Percentiles rank a stretch among this genome's conserved stretches.
Evolutionary conservation across 1,139 yeast species (phyloP).

Genomic region (Nakaseomyces bracarensis): DNA sequence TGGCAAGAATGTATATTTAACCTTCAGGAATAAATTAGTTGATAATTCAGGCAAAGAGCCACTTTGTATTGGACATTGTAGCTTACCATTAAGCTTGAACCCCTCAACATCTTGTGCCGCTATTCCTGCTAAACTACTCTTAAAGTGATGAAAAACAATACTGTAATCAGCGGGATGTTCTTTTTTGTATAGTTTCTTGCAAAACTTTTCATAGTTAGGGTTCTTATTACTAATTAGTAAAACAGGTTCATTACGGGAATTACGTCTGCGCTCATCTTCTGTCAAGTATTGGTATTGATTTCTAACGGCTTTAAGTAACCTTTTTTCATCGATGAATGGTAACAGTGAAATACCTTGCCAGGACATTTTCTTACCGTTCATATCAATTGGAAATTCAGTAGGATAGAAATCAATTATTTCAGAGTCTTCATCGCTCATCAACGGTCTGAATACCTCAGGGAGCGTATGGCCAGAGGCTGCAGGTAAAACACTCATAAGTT

Average conservation of each 20-base stretch:
- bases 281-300: conserved; percentile 56
- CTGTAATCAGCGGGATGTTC: conserved; percentile 23
- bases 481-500: conserved; percentile 93
- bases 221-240: conserved; percentile 52
- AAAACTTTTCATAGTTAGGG: conserved; percentile 30
- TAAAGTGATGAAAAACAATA: conserved; percentile 40
- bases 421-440: conserved; percentile 75
- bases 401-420: conserved; percentile 91
- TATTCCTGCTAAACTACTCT: conserved; percentile 61
- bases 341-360: conserved; percentile 92
- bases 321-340: conserved; percentile 82
- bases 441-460: conserved; percentile 72
- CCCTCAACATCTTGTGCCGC: conserved; percentile 39
- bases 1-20: conserved; percentile 55
- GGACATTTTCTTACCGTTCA: conserved; percentile 90
- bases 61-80: conserved; percentile 53
- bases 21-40: conserved; percentile 46
- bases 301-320: conserved; percentile 60
- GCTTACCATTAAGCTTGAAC: conserved; percentile 41
- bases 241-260: conserved; percentile 56
- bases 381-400: conserved; percentile 77
- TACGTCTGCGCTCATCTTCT: conserved; percentile 62
- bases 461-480: conserved; percentile 92
- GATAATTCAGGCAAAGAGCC: conserved; percentile 49
- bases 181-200: conserved; percentile 30